Evolutionary conservation across 257 asterid genomes (phyloP).

Genomic region (Orobanche coerulescens): DNA sequence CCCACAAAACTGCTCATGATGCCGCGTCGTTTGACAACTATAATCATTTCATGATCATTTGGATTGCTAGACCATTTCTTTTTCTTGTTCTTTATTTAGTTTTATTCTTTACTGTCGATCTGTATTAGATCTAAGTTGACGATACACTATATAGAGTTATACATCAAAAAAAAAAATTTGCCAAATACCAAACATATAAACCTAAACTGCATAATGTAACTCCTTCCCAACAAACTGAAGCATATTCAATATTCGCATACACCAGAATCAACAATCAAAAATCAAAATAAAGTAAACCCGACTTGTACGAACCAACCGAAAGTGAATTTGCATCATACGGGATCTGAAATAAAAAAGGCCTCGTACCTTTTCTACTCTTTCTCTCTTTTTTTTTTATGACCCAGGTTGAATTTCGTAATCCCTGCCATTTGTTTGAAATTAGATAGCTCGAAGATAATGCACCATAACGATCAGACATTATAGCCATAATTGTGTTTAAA

Average conservation of each 20-base stretch:
- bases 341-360: slow-evolving; percentile 21
- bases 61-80: not conserved
- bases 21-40: not conserved
- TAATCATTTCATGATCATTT: not conserved
- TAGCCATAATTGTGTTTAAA: too few relatives aligned
- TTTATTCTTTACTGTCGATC: not conserved
- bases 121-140: not conserved
- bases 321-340: slow-evolving; percentile 8
- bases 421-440: too few relatives aligned
- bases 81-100: not conserved
- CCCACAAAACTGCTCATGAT: not conserved
- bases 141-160: too few relatives aligned
- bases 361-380: slow-evolving; percentile 22
- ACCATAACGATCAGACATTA: too few relatives aligned
- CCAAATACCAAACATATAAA: too few relatives aligned
- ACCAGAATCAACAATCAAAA: slow-evolving; percentile 7
- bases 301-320: slow-evolving; percentile 3
- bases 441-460: too few relatives aligned
- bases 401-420: too few relatives aligned
- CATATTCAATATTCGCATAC: slow-evolving; percentile 8
- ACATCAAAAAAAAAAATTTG: too few relatives aligned
- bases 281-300: not conserved
- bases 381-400: too few relatives aligned
- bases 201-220: not conserved
- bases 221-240: slow-evolving; percentile 1